These are phyloP conservation scores for Scleroderma citrinum DNA, from an alignment of 768 basidiomycete genomes.

Conservation along the genomic window DNA sequence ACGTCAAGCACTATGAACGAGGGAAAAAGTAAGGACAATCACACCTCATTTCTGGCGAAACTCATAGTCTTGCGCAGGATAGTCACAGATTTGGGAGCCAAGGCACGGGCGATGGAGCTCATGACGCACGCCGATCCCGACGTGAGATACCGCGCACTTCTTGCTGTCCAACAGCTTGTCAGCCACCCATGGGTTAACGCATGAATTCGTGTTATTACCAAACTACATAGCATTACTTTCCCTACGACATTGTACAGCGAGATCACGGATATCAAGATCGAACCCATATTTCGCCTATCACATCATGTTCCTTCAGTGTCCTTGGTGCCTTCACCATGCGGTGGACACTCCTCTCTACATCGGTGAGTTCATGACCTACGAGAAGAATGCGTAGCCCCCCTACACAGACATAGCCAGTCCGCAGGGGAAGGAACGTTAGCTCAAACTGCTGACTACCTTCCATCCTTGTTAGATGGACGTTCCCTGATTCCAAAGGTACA, in stretches of 20 bases:
- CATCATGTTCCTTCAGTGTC: conserved; percentile 64
- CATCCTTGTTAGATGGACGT: conserved; percentile 20
- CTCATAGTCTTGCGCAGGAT: conserved; percentile 38
- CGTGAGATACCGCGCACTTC: conserved; percentile 86
- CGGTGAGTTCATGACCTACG: conserved; percentile 46
- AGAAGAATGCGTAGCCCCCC: conserved; percentile 72
- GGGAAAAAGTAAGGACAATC: conserved; percentile 74
- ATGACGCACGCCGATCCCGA: conserved; percentile 87
- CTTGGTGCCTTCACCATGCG: conserved; percentile 33
- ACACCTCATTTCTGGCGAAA: neutral
- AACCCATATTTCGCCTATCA: conserved; percentile 70
- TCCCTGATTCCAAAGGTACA: conserved; percentile 4
- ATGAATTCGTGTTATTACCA: conserved; percentile 4
- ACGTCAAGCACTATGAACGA: conserved; percentile 84
- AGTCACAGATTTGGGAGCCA: conserved; percentile 81
- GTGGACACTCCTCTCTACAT: conserved; percentile 20
- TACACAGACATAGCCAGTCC: conserved; percentile 53
- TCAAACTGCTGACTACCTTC: conserved; percentile 53
- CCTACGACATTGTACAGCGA: neutral
- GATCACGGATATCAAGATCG: conserved; percentile 27
- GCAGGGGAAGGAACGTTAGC: conserved; percentile 53
- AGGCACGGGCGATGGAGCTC: conserved; percentile 83
- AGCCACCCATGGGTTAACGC: conserved; percentile 78
- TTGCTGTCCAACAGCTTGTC: conserved; percentile 87
- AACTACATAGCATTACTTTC: neutral